Evolutionary conservation across 2,329 filamentous ascomycete species (phyloP).

Genomic region (Cordyceps fumosorosea): DNA sequence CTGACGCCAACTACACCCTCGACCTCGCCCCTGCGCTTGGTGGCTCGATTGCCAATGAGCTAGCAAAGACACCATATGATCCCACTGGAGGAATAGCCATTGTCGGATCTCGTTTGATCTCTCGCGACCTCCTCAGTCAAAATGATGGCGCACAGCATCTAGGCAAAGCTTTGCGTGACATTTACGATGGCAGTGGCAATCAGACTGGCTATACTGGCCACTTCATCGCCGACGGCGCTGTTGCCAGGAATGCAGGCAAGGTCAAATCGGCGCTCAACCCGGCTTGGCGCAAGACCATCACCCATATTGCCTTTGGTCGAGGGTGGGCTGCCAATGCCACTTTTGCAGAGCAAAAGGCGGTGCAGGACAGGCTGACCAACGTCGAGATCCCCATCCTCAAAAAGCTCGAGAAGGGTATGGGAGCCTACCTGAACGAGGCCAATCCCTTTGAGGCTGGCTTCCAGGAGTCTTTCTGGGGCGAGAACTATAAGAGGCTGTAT

Average conservation of each 20-base stretch:
- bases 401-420: conserved; percentile 20
- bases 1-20: conserved; percentile 2
- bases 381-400: conserved; percentile 20
- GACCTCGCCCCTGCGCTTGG: neutral
- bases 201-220: conserved; percentile 17
- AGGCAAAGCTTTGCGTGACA: conserved; percentile 18
- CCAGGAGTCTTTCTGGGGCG: conserved; percentile 30
- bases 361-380: conserved; percentile 23
- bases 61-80: conserved; percentile 15
- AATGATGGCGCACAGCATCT: conserved; percentile 19
- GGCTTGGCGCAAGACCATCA: conserved; percentile 33
- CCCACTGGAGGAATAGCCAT: conserved; percentile 18
- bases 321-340: conserved; percentile 22
- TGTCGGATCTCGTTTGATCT: conserved; percentile 17
- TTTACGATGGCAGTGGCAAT: conserved; percentile 9
- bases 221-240: conserved; percentile 15
- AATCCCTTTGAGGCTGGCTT: conserved; percentile 31
- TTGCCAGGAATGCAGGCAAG: conserved; percentile 16
- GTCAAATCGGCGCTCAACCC: conserved; percentile 33
- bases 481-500: conserved; percentile 28
- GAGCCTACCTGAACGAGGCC: conserved; percentile 26
- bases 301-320: conserved; percentile 26
- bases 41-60: conserved; percentile 8
- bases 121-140: conserved; percentile 23
- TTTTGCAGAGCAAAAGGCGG: conserved; percentile 19